phyloP scores from a whole-genome alignment of 805 yeast species.

The Wickerhamiella azyma region DNA sequence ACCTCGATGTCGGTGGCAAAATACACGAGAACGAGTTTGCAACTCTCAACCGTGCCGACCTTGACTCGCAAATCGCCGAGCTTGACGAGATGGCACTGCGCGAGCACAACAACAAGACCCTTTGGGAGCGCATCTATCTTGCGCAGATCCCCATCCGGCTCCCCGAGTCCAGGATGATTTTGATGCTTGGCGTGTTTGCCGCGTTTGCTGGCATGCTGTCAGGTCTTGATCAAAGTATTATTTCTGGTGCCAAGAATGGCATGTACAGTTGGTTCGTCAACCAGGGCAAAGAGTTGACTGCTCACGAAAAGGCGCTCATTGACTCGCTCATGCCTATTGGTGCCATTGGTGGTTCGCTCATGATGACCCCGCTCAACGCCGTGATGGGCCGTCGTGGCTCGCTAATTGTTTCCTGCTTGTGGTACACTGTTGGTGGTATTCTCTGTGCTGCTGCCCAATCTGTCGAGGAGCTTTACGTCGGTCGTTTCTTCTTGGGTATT shows the following conservation, averaged over 20 bases:
- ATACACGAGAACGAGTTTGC: background rate
- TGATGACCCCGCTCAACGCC: conserved; percentile 46
- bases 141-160: background rate
- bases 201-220: conserved; percentile 51
- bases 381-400: conserved; percentile 41
- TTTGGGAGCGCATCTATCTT: background rate
- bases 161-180: conserved; percentile 31
- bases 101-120: background rate
- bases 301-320: conserved; percentile 38
- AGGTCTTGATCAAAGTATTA: conserved; percentile 54
- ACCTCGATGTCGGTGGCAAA: background rate
- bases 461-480: conserved; percentile 40
- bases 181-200: conserved; percentile 41
- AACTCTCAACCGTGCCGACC: background rate
- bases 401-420: conserved; percentile 41
- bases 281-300: conserved; percentile 20
- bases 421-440: conserved; percentile 48
- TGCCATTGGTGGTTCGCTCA: conserved; percentile 47
- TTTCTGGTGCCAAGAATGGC: conserved; percentile 46
- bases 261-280: conserved; percentile 31
- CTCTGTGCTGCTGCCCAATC: conserved; percentile 40
- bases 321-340: conserved; percentile 53
- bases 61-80: background rate
- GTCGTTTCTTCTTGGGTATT: conserved; percentile 45
- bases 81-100: background rate